Evolutionary conservation across 441 rosid genomes (phyloP).

Genomic region (Gossypium gossypioides): DNA sequence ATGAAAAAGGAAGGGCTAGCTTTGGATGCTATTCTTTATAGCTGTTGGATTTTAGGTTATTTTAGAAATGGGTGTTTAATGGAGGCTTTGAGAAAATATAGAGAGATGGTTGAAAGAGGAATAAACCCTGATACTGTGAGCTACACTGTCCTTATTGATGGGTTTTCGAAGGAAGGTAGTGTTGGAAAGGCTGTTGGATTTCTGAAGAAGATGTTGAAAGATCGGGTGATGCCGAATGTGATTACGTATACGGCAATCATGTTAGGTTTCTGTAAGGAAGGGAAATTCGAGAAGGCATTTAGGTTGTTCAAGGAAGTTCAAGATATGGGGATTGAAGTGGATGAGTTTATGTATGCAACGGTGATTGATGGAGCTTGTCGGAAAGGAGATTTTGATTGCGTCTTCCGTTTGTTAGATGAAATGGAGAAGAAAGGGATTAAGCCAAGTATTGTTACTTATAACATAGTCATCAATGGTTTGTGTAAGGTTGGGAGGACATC

Average conservation of each 20-base stretch:
- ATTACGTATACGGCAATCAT: conserved; percentile 47
- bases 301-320: conserved; percentile 38
- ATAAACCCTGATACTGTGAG: conserved; percentile 36
- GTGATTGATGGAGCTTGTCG: conserved; percentile 59
- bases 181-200: conserved; percentile 43
- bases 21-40: conserved; percentile 55
- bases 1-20: conserved; percentile 46
- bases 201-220: conserved; percentile 48
- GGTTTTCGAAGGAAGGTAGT: conserved; percentile 40
- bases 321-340: conserved; percentile 38
- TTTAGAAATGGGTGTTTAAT: conserved; percentile 29
- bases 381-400: conserved; percentile 45
- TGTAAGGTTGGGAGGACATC: conserved; percentile 56
- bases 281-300: conserved; percentile 53
- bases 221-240: conserved; percentile 47
- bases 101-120: conserved; percentile 42
- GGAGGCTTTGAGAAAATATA: conserved; percentile 44
- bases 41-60: conserved; percentile 57
- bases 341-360: conserved; percentile 58
- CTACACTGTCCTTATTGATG: conserved; percentile 50
- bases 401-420: conserved; percentile 42
- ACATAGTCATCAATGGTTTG: conserved; percentile 53
- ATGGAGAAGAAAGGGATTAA: conserved; percentile 62
- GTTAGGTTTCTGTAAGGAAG: conserved; percentile 51
- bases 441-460: conserved; percentile 48